Evolutionary conservation across 2,329 filamentous ascomycete genomes (phyloP).

Genomic region (Aspergillus carbonarius): DNA sequence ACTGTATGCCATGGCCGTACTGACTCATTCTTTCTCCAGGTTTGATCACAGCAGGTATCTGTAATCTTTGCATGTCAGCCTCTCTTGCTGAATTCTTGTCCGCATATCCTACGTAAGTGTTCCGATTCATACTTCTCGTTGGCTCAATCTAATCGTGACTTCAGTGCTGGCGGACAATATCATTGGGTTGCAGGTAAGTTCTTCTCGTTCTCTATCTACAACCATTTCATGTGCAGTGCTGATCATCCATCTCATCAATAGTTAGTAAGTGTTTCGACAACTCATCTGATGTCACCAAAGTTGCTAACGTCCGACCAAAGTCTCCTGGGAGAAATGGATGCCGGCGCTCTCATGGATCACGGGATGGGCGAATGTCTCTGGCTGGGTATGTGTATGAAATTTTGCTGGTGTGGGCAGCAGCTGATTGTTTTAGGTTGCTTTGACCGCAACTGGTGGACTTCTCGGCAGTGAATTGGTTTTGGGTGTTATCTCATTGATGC

Average conservation of each 20-base stretch:
- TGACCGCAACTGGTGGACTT: slow-evolving; percentile 67
- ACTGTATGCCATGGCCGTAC: not conserved
- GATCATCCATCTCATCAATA: slow-evolving; percentile 9
- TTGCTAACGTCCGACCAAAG: slow-evolving; percentile 17
- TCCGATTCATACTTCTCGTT: not conserved
- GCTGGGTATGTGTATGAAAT: slow-evolving; percentile 55
- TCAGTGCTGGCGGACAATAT: slow-evolving; percentile 62
- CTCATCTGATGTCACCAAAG: not conserved
- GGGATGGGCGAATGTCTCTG: slow-evolving; percentile 68
- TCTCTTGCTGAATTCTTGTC: slow-evolving; percentile 71
- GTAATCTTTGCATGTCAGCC: slow-evolving; percentile 68
- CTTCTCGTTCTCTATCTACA: not conserved
- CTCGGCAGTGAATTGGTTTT: slow-evolving; percentile 67
- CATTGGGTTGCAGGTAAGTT: slow-evolving; percentile 64
- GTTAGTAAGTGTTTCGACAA: slow-evolving; percentile 38
- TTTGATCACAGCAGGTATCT: slow-evolving; percentile 61
- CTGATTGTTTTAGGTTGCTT: slow-evolving; percentile 43
- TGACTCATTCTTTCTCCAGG: slow-evolving; percentile 21
- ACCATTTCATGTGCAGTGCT: not conserved
- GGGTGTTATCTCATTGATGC: slow-evolving; percentile 62
- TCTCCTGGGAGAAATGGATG: slow-evolving; percentile 61
- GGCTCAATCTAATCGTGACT: slow-evolving; percentile 12
- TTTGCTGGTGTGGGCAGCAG: not conserved
- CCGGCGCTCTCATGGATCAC: slow-evolving; percentile 67
- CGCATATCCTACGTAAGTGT: slow-evolving; percentile 55